Evolutionary conservation across 129 eudicot species (phyloP).

Genomic region (Ambrosia trifida): DNA sequence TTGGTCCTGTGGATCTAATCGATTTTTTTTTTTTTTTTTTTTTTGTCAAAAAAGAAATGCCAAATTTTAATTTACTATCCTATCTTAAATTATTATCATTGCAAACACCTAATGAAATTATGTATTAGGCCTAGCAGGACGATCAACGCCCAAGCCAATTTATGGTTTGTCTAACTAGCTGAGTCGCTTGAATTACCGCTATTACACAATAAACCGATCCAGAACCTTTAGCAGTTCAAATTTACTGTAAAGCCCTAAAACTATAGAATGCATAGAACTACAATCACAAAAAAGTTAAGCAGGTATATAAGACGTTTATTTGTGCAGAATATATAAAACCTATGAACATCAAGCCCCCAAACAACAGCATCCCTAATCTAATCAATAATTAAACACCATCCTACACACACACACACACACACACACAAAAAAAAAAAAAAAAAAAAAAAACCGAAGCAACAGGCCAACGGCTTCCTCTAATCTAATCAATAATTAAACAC

Average conservation of each 20-base stretch:
- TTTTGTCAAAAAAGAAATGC: too few relatives aligned
- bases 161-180: not conserved
- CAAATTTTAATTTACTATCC: not conserved
- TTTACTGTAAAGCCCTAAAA: not conserved
- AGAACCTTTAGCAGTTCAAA: not conserved
- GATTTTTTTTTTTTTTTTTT: too few relatives aligned
- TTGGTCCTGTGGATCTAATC: not conserved
- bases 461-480: too few relatives aligned
- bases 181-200: not conserved
- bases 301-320: not conserved
- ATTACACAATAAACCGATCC: slow-evolving; percentile 1
- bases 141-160: not conserved
- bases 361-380: not conserved
- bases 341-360: not conserved
- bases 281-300: not conserved
- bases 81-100: not conserved
- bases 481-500: slow-evolving; percentile 16
- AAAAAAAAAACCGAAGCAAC: too few relatives aligned
- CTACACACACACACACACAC: too few relatives aligned
- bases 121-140: not conserved
- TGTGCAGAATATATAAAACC: not conserved
- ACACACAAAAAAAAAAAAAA: too few relatives aligned
- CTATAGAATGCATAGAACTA: not conserved
- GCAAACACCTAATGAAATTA: not conserved
- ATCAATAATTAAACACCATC: not conserved